A percentile compares a stretch with the other conserved stretches of the same genome.
Evolutionary conservation across 768 basidiomycete genomes (phyloP).

Genomic region (Kwoniella sp.): DNA sequence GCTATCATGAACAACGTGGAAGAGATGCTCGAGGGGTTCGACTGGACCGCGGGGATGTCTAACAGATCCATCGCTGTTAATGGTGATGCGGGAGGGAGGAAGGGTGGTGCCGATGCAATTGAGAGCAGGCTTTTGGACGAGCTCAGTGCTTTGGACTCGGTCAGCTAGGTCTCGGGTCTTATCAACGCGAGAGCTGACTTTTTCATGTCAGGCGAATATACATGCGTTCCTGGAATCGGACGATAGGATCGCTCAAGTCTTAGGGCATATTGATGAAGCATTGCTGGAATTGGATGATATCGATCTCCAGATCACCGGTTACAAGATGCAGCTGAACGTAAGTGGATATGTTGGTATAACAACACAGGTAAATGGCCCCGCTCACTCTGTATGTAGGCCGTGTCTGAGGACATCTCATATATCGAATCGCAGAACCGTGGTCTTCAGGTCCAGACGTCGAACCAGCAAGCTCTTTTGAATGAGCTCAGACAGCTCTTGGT

Average conservation of each 20-base stretch:
- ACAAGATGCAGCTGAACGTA: constrained; percentile 94
- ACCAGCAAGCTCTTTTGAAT: constrained; percentile 74
- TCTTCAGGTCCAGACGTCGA: constrained; percentile 94
- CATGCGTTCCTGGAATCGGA: constrained; percentile 97
- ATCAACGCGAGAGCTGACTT: background rate
- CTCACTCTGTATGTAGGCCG: constrained; percentile 65
- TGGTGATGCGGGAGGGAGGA: constrained; percentile 54
- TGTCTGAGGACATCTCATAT: constrained; percentile 86
- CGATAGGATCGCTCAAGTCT: constrained; percentile 76
- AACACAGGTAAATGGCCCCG: no score
- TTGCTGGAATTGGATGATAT: constrained; percentile 81
- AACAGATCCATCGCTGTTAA: background rate
- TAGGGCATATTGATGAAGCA: constrained; percentile 85
- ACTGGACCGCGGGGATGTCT: constrained; percentile 62
- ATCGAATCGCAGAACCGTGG: constrained; percentile 97
- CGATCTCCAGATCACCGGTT: constrained; percentile 82
- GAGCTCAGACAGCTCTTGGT: constrained; percentile 87
- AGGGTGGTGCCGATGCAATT: constrained; percentile 81
- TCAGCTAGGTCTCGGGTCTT: constrained; percentile 41
- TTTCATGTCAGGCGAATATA: constrained; percentile 72
- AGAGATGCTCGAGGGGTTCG: constrained; percentile 98
- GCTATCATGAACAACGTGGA: constrained; percentile 85
- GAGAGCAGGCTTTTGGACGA: constrained; percentile 86
- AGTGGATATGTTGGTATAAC: no score
- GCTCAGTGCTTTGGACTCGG: constrained; percentile 87